These are phyloP conservation scores for Fusarium napiforme DNA, from an alignment of 2,329 filamentous ascomycete species.

Conservation along the genomic window DNA sequence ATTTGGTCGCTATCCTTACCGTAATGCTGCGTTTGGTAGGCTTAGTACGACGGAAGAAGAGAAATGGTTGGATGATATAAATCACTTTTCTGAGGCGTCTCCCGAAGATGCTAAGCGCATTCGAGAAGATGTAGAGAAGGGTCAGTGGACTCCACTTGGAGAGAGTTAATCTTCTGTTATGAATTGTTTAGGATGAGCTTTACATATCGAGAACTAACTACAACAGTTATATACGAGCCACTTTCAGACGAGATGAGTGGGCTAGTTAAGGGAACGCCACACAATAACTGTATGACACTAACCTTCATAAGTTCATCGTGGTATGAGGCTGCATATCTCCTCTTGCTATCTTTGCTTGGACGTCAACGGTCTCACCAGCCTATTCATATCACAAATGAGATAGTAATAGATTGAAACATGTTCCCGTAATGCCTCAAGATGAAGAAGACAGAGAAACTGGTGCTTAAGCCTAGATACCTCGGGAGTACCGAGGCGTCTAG, in stretches of 20 bases:
- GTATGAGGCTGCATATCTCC: too few relatives aligned
- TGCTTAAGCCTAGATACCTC: neutral
- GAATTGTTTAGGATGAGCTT: neutral
- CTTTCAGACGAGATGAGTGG: neutral
- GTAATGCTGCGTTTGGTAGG: neutral
- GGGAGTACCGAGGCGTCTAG: neutral
- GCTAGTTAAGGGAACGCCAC: too few relatives aligned
- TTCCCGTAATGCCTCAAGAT: neutral
- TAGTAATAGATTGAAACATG: too few relatives aligned
- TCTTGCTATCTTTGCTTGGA: neutral
- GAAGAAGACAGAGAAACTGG: neutral
- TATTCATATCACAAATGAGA: accelerated
- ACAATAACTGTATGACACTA: neutral
- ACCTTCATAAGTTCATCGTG: neutral
- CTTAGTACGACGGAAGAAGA: neutral
- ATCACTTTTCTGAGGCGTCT: neutral
- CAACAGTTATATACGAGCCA: accelerated
- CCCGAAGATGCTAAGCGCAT: neutral
- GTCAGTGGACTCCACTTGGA: neutral
- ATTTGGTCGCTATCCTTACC: constrained; percentile 11
- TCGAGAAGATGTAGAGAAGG: neutral
- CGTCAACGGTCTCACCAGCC: accelerated
- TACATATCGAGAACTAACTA: accelerated
- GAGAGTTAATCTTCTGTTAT: neutral
- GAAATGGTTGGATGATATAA: neutral